phyloP scores from a whole-genome alignment of 1,284 basidiomycete genomes.

The Ustilago loliicola region DNA sequence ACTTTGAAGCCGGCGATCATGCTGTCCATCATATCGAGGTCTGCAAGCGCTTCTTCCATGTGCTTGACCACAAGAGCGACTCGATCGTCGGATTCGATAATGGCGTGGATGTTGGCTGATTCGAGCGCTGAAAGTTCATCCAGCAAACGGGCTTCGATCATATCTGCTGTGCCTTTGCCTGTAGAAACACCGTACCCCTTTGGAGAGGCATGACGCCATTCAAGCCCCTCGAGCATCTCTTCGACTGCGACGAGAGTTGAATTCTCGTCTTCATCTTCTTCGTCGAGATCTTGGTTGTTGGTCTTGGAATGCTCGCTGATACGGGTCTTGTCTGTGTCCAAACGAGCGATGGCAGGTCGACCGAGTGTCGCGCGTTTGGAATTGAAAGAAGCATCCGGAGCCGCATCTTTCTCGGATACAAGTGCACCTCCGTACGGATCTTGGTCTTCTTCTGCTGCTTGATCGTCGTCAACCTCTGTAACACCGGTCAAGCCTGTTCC shows the following conservation, averaged over 20 bases:
- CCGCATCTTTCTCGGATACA: slow-evolving; percentile 30
- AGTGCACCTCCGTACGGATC: slow-evolving; percentile 58
- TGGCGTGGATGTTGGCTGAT: slow-evolving; percentile 91
- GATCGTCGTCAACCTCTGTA: slow-evolving; percentile 58
- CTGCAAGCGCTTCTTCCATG: slow-evolving; percentile 86
- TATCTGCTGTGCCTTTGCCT: slow-evolving; percentile 65
- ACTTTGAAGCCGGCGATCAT: slow-evolving; percentile 67
- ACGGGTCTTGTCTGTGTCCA: slow-evolving; percentile 29
- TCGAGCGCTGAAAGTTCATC: slow-evolving; percentile 68
- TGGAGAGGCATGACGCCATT: slow-evolving; percentile 76
- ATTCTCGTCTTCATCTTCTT: slow-evolving; percentile 64
- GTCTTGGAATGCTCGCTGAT: slow-evolving; percentile 6
- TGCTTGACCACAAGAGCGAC: slow-evolving; percentile 87
- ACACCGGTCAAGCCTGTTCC: slow-evolving; percentile 59
- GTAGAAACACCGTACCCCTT: slow-evolving; percentile 24
- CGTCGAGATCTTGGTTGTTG: slow-evolving; percentile 12
- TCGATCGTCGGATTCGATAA: slow-evolving; percentile 89
- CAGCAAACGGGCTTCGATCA: slow-evolving; percentile 67
- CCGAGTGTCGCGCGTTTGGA: slow-evolving; percentile 46
- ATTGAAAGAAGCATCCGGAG: slow-evolving; percentile 19
- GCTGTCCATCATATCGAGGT: slow-evolving; percentile 82
- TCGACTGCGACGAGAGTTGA: slow-evolving; percentile 75
- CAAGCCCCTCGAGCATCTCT: slow-evolving; percentile 98
- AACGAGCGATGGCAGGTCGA: slow-evolving; percentile 35
- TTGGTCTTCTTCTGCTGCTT: slow-evolving; percentile 42